phyloP scores from a whole-genome alignment of 345 rosid genomes.

The Gossypium longicalyx region DNA sequence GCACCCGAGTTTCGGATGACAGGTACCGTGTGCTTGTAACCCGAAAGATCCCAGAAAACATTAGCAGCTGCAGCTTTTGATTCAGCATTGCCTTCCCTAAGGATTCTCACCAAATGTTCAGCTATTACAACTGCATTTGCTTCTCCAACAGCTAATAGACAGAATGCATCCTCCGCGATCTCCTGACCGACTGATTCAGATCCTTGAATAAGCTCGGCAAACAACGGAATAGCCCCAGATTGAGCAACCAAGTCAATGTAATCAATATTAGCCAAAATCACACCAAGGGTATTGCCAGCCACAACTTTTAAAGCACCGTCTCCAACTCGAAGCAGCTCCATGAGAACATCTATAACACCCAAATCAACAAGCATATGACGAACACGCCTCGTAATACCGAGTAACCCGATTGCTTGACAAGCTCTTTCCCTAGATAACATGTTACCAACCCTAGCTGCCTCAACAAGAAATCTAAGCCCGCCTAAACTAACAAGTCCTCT shows the following conservation, averaged over 20 bases:
- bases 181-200: background rate
- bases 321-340: conserved; percentile 46
- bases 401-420: conserved; percentile 60
- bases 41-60: background rate
- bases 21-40: background rate
- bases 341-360: conserved; percentile 46
- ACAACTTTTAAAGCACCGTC: conserved; percentile 39
- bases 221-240: background rate
- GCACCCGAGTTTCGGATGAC: background rate
- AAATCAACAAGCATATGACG: conserved; percentile 43
- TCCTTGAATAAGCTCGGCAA: background rate
- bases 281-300: conserved; percentile 31
- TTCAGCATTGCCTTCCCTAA: conserved; percentile 2
- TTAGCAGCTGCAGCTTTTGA: background rate
- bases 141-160: background rate
- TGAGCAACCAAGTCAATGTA: background rate
- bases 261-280: background rate
- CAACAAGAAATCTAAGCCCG: conserved; percentile 49
- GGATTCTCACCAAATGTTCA: background rate
- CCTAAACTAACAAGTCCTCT: conserved; percentile 34
- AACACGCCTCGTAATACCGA: conserved; percentile 36
- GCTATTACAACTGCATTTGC: background rate
- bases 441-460: conserved; percentile 44
- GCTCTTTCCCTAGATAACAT: conserved; percentile 61
- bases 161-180: background rate